phyloP scores from a whole-genome alignment of 1,284 basidiomycete species.

The Moesziomyces aphidis region DNA sequence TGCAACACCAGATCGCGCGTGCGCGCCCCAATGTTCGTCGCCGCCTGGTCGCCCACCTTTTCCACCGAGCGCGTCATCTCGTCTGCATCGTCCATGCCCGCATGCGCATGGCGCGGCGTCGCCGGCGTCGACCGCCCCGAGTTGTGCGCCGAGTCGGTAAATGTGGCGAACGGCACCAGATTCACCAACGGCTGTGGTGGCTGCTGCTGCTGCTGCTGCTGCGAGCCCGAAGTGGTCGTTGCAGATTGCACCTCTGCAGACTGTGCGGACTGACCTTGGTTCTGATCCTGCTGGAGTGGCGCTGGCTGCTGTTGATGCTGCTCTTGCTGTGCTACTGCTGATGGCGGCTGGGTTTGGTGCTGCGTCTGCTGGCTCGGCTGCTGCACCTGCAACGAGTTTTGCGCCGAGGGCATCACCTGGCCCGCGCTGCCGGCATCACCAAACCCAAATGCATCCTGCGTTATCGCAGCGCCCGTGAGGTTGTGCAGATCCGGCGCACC shows the following conservation, averaged over 20 bases:
- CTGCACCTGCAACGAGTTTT: neutral
- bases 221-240: constrained; percentile 3
- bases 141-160: constrained; percentile 38
- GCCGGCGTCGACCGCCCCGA: constrained; percentile 37
- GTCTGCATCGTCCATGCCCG: constrained; percentile 31
- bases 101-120: constrained; percentile 25
- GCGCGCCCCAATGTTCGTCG: constrained; percentile 43
- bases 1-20: constrained; percentile 48
- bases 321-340: constrained; percentile 6
- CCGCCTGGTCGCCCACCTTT: constrained; percentile 43
- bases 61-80: constrained; percentile 44
- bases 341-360: neutral
- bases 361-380: constrained; percentile 14
- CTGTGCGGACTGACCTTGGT: constrained; percentile 2
- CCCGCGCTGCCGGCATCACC: constrained; percentile 6
- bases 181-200: constrained; percentile 24
- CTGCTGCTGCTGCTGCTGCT: constrained; percentile 19
- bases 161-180: constrained; percentile 35
- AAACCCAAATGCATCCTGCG: constrained; percentile 20
- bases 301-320: constrained; percentile 8
- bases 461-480: neutral
- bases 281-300: constrained; percentile 3
- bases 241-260: neutral
- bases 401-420: neutral
- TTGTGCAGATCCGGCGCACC: constrained; percentile 11